phyloP scores from a whole-genome alignment of 108 stramenopile species.

The Cyclotella kingstonii region DNA sequence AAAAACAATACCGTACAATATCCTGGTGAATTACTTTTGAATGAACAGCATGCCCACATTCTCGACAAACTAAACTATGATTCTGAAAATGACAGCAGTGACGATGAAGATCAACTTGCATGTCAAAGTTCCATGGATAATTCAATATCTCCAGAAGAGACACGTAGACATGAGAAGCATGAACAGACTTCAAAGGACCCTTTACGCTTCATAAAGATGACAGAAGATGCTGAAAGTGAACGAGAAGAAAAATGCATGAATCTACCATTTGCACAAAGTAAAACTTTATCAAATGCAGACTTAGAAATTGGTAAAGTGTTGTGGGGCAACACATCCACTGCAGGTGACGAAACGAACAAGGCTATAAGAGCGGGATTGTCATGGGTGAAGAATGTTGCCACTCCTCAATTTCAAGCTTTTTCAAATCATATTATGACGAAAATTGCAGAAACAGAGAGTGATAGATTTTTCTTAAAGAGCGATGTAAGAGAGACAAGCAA shows the following conservation, averaged over 20 bases:
- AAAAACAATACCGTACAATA: too few relatives aligned
- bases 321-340: neutral
- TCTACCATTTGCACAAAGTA: slow-evolving; percentile 11
- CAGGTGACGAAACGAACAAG: slow-evolving; percentile 22
- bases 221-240: slow-evolving; percentile 29
- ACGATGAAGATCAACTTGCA: slow-evolving; percentile 12
- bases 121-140: too few relatives aligned
- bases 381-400: slow-evolving; percentile 38
- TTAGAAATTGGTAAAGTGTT: neutral
- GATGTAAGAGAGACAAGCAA: slow-evolving; percentile 3
- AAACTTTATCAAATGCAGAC: neutral
- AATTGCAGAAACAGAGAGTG: slow-evolving; percentile 18
- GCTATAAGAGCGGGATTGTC: slow-evolving; percentile 23
- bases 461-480: slow-evolving; percentile 3
- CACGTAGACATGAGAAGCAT: neutral
- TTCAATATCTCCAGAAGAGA: neutral
- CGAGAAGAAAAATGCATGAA: too few relatives aligned
- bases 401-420: slow-evolving; percentile 35
- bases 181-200: slow-evolving; percentile 14
- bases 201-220: slow-evolving; percentile 41
- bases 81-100: slow-evolving; percentile 33
- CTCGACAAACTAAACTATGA: slow-evolving; percentile 31
- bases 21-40: slow-evolving; percentile 14
- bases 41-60: slow-evolving; percentile 30
- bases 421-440: slow-evolving; percentile 34